Evolutionary conservation across 2,329 filamentous ascomycete species (phyloP).

Genomic region (Sporothrix humicola): DNA sequence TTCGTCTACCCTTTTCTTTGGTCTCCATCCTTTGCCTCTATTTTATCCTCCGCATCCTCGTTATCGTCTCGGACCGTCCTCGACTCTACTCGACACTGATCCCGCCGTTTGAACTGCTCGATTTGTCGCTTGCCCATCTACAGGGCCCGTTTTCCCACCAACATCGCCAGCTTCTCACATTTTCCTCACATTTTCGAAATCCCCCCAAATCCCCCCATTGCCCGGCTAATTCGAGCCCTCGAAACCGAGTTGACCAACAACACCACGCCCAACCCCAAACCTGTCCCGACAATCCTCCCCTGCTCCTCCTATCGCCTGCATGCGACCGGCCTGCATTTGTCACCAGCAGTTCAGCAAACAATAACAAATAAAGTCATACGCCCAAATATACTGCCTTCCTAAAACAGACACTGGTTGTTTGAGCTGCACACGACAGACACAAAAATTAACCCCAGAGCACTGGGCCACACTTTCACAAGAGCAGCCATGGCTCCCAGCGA

Average conservation of each 20-base stretch:
- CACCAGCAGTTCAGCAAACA: constrained; percentile 1
- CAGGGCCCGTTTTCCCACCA: background rate
- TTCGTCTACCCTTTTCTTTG: background rate
- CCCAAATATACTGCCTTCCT: too few species aligned
- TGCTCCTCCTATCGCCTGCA: background rate
- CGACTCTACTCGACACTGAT: background rate
- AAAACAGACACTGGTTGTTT: background rate
- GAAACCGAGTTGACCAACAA: constrained; percentile 2
- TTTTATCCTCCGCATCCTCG: background rate
- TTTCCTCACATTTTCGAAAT: background rate
- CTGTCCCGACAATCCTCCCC: background rate
- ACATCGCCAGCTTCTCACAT: background rate
- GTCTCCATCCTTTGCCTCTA: background rate
- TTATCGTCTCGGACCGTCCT: background rate
- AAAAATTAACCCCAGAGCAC: background rate
- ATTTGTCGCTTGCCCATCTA: too few species aligned
- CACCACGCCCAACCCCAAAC: background rate
- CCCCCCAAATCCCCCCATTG: background rate
- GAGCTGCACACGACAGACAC: background rate
- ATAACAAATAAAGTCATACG: background rate
- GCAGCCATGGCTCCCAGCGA: constrained; percentile 37
- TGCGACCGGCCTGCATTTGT: background rate
- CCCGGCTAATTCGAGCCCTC: constrained; percentile 21
- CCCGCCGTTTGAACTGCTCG: too few species aligned
- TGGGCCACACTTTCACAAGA: background rate